A percentile compares a stretch with the other conserved stretches of the same genome.
Evolutionary conservation across 1,139 yeast genomes (phyloP).

Genomic region (Geotrichum klebahnii): DNA sequence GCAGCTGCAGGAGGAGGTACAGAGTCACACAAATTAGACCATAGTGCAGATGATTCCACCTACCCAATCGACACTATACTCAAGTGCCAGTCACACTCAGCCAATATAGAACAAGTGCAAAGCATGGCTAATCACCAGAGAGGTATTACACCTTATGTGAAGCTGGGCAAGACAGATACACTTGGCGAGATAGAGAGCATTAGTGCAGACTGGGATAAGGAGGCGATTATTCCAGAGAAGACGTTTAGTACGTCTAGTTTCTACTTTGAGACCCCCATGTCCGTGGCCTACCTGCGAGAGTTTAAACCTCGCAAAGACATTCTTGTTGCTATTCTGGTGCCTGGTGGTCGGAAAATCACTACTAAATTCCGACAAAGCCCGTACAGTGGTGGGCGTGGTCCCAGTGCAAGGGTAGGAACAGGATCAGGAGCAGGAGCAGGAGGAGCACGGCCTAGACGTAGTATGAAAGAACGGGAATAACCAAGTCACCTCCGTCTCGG

Average conservation of each 20-base stretch:
- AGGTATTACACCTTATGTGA: background rate
- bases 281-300: constrained; percentile 16
- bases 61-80: background rate
- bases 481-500: no score
- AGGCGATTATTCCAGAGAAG: background rate
- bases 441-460: no score
- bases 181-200: background rate
- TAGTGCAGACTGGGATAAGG: background rate
- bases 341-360: constrained; percentile 13
- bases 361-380: constrained; percentile 4
- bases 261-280: background rate
- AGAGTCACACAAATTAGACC: no score
- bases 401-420: no score
- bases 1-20: no score
- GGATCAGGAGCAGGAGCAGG: no score
- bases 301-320: constrained; percentile 18
- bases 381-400: no score
- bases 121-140: background rate
- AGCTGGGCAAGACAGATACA: background rate
- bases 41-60: no score
- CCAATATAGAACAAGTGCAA: background rate
- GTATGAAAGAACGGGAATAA: no score
- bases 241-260: constrained; percentile 2
- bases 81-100: background rate
- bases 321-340: constrained; percentile 18